phyloP scores from a whole-genome alignment of 1,284 basidiomycete species.

The Grifola frondosa region DNA sequence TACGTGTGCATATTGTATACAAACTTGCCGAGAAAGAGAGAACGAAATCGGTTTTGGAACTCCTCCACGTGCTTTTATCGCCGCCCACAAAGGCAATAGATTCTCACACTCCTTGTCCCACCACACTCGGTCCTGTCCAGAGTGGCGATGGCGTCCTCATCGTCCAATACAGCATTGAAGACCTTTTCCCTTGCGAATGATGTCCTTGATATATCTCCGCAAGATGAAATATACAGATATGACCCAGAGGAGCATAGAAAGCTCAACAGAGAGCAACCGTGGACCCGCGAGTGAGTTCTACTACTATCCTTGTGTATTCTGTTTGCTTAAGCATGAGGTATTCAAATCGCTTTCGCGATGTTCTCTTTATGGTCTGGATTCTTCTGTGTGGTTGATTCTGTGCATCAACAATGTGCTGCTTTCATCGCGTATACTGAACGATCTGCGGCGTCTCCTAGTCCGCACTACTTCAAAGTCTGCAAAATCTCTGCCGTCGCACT shows the following conservation, averaged over 20 bases:
- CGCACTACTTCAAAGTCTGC: constrained; percentile 91
- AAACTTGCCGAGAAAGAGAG: too few relatives aligned
- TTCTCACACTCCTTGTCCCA: too few relatives aligned
- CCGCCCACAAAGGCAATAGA: too few relatives aligned
- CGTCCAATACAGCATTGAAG: constrained; percentile 60
- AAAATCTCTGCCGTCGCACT: constrained; percentile 94
- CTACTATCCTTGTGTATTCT: too few relatives aligned
- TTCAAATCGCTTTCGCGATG: too few relatives aligned
- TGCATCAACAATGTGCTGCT: background rate
- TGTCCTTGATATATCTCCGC: constrained; percentile 64
- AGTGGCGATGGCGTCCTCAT: constrained; percentile 28
- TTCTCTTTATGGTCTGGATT: too few relatives aligned
- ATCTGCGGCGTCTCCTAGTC: constrained; percentile 45
- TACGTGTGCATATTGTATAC: constrained; percentile 11
- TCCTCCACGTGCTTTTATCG: too few relatives aligned
- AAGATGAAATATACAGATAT: constrained; percentile 83
- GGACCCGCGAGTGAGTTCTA: constrained; percentile 78
- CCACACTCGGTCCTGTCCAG: constrained; percentile 5
- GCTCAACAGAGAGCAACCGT: constrained; percentile 76
- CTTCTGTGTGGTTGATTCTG: too few relatives aligned
- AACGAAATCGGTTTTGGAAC: too few relatives aligned
- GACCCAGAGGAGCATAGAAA: constrained; percentile 72
- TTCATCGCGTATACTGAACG: constrained; percentile 4
- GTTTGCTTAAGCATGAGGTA: too few relatives aligned
- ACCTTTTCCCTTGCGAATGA: constrained; percentile 86